Conservation (phyloP, 2,329 filamentous ascomycete genomes). For the Colletotrichum liriopes region DNA sequence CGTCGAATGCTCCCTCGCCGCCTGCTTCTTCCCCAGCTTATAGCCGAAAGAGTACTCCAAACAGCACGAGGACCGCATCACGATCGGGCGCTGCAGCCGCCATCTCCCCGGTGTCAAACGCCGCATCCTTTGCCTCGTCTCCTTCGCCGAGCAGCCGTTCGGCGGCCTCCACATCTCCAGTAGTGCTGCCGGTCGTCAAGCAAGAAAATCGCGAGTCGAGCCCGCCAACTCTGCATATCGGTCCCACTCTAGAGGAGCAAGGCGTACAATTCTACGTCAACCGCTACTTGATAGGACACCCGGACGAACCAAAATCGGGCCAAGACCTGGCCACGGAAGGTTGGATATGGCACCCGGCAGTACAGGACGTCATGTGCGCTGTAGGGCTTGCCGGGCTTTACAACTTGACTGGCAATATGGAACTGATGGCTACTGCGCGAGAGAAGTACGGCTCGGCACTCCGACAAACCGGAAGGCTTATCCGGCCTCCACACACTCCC, state of each 20-base stretch:
- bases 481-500: conserved; percentile 53
- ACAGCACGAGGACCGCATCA: neutral
- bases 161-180: conserved; percentile 33
- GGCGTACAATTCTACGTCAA: conserved; percentile 68
- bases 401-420: conserved; percentile 64
- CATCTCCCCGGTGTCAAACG: conserved; percentile 1
- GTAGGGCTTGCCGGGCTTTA: conserved; percentile 72
- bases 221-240: conserved; percentile 51
- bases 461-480: conserved; percentile 60
- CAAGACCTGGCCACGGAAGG: conserved; percentile 55
- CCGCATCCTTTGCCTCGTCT: conserved; percentile 45
- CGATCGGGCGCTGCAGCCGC: neutral
- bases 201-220: conserved; percentile 31
- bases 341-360: conserved; percentile 57
- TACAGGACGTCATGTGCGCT: conserved; percentile 68
- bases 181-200: conserved; percentile 30
- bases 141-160: conserved; percentile 41
- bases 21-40: conserved; percentile 44
- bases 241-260: conserved; percentile 61
- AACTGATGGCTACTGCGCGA: conserved; percentile 63
- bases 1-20: conserved; percentile 43
- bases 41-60: conserved; percentile 35
- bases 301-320: conserved; percentile 62
- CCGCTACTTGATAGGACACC: conserved; percentile 66
- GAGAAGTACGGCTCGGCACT: conserved; percentile 70